Evolutionary conservation across 1,139 yeast genomes (phyloP), one percentile per base, ranked within the genome.

Genomic region (Hanseniaspora sp.): DNA sequence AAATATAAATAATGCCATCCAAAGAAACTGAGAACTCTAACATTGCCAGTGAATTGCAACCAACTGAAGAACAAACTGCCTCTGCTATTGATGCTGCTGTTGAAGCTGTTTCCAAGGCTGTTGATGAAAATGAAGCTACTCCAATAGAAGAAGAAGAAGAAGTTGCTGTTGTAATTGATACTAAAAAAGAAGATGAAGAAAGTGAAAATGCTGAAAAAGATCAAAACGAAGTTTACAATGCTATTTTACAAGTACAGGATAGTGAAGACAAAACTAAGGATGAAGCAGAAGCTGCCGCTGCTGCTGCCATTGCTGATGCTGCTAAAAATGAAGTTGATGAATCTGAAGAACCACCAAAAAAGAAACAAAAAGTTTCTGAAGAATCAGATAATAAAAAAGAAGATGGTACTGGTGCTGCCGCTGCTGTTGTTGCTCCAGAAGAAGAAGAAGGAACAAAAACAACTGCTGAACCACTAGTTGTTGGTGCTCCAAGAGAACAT

Each of bases 401-500:
- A 4, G 67, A 67, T 7, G 67, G 67, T 56, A 52, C 57, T 43
- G 29, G 54, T 47, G 64, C n/a, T n/a, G 64, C 18, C 63, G 56
- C 55, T 56, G 54, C 55, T 60, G 64, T 55, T 62, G 60, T 37
- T 63, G 63, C 57, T 62, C 68, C 54, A 66, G 68, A 42, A 62
- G 66, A 53, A 64, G 59, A 52, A 59, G 64, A 23, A 62, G 23
- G 4, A 23, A 23, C 23, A 23, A 23, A 23, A 23, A 23, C 23
- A 23, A 23, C 23, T 23, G 60, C 38, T 82, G 74, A 62, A 73
- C 63, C 63, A 85, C 80, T 55, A 87, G 87, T 11, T 72, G 86
- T 23, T 94, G 84, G 34, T 96, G 86, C 68, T 88, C 96, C 31
- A 15, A 18, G 17, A 18, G 15, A 34, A 45, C 34, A 11, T 29